These are phyloP conservation scores for Agroathelia rolfsii DNA, from an alignment of 1,284 basidiomycete genomes.

Conservation along the genomic window DNA sequence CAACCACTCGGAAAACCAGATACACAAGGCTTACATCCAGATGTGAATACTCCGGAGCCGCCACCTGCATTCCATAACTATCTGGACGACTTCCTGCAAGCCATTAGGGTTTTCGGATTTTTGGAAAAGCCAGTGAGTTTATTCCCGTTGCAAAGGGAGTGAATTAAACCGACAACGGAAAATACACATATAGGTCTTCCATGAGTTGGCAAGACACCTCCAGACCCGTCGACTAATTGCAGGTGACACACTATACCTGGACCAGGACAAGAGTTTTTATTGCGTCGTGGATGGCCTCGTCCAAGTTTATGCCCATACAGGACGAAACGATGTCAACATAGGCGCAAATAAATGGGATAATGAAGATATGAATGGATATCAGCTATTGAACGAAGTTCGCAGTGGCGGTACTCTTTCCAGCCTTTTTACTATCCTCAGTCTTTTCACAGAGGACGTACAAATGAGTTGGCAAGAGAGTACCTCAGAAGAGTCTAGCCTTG, in stretches of 20 bases:
- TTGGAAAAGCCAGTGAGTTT: conserved; percentile 80
- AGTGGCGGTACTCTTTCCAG: conserved; percentile 93
- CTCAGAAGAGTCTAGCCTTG: too few species aligned
- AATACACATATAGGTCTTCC: conserved; percentile 75
- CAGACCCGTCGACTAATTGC: conserved; percentile 88
- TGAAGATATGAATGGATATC: conserved; percentile 87
- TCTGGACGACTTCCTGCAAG: conserved; percentile 89
- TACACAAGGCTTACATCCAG: conserved; percentile 75
- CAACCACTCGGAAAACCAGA: conserved; percentile 72
- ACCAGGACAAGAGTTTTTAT: conserved; percentile 90
- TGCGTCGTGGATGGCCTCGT: conserved; percentile 90
- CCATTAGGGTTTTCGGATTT: conserved; percentile 91
- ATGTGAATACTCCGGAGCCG: conserved; percentile 68
- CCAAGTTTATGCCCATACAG: conserved; percentile 73
- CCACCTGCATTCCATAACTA: conserved; percentile 85
- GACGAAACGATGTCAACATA: too few species aligned
- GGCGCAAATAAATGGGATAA: conserved; percentile 56
- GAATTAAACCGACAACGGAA: background rate
- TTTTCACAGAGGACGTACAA: conserved; percentile 97
- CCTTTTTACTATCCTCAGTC: conserved; percentile 87
- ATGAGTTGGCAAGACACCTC: conserved; percentile 86
- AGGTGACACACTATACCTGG: conserved; percentile 83
- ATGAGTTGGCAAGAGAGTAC: conserved; percentile 85
- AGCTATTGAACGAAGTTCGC: conserved; percentile 88
- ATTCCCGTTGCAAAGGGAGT: background rate